Conservation (phyloP, 1,139 yeast species). For the Kodamaea alishanica region DNA sequence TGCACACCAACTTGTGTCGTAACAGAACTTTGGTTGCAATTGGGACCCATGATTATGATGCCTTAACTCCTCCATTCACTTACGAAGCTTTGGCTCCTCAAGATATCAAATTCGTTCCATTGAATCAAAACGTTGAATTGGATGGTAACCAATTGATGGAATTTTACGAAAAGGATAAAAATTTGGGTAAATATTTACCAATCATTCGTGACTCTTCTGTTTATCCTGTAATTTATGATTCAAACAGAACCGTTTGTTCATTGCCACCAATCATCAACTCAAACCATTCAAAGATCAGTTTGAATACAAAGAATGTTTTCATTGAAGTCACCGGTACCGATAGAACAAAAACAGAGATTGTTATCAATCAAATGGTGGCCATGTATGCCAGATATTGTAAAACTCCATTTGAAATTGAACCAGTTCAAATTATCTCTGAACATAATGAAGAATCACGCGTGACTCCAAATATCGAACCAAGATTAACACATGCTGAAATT, state of each 20-base stretch:
- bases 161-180: conserved; percentile 86
- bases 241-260: conserved; percentile 76
- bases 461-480: conserved; percentile 69
- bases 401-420: conserved; percentile 80
- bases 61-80: conserved; percentile 78
- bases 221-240: conserved; percentile 85
- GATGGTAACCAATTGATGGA: conserved; percentile 80
- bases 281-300: conserved; percentile 80
- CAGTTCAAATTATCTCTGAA: conserved; percentile 76
- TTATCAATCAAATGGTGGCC: conserved; percentile 86
- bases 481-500: conserved; percentile 71
- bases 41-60: conserved; percentile 95
- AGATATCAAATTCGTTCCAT: conserved; percentile 75
- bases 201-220: conserved; percentile 87
- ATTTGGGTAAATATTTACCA: conserved; percentile 82
- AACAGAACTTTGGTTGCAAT: conserved; percentile 95
- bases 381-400: conserved; percentile 90
- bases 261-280: conserved; percentile 97
- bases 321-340: conserved; percentile 96
- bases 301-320: conserved; percentile 82
- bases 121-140: conserved; percentile 77
- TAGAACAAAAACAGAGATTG: conserved; percentile 86
- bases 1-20: conserved; percentile 93
- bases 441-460: conserved; percentile 78
- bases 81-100: conserved; percentile 82